Conservation (phyloP, 179 eudicot species). For the Silene coronaria region DNA sequence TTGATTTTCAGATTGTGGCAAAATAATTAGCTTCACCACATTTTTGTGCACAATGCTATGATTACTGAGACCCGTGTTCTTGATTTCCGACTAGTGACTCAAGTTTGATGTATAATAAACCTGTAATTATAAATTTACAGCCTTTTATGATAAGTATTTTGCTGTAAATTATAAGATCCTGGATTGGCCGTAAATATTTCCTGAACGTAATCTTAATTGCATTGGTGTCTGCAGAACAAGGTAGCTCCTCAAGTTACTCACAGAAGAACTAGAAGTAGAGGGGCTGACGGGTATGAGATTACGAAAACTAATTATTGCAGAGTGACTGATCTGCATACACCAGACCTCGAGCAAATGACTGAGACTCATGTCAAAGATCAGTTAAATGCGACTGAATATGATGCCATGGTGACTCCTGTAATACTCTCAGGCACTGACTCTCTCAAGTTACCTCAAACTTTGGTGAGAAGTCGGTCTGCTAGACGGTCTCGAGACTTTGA, state of each 20-base stretch:
- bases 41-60: neutral
- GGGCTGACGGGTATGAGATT: conserved; percentile 30
- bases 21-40: neutral
- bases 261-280: conserved; percentile 37
- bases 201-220: neutral
- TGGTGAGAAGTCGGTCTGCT: conserved; percentile 61
- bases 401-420: conserved; percentile 38
- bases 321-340: conserved; percentile 31
- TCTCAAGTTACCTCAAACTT: conserved; percentile 42
- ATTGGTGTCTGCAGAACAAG: conserved; percentile 22
- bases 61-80: neutral
- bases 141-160: neutral
- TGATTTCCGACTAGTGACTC: neutral
- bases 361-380: conserved; percentile 23
- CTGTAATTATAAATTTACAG: neutral
- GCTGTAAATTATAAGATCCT: neutral
- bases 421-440: conserved; percentile 37
- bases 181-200: too few species aligned
- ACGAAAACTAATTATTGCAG: conserved; percentile 33
- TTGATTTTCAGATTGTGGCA: too few species aligned
- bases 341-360: conserved; percentile 11
- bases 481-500: conserved; percentile 83
- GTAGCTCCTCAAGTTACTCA: conserved; percentile 28
- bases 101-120: neutral
- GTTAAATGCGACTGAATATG: conserved; percentile 23